phyloP scores from a whole-genome alignment of 257 asterid species.

The Salvia miltiorrhiza region DNA sequence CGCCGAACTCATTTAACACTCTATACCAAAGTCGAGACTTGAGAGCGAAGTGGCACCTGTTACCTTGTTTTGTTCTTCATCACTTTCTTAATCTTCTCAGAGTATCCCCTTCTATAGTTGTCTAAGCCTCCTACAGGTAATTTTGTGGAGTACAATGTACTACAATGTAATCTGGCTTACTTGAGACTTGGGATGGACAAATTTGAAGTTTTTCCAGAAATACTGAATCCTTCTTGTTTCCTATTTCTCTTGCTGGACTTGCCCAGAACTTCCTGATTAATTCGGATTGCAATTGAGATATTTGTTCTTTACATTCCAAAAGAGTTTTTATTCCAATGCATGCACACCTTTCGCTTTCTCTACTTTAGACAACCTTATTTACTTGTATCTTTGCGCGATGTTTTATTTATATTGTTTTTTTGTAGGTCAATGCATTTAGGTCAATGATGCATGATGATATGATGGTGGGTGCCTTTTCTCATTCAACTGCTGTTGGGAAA shows the following conservation, averaged over 20 bases:
- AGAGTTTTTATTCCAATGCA: not conserved
- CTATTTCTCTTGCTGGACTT: not conserved
- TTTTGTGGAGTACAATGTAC: not conserved
- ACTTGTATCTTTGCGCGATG: not conserved
- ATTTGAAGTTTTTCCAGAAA: not conserved
- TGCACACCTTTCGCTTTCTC: not conserved
- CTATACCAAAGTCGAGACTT: not conserved
- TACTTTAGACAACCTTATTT: not conserved
- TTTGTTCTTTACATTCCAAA: not conserved
- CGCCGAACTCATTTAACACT: not conserved
- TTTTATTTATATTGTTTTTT: constrained; percentile 10
- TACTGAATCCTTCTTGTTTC: not conserved
- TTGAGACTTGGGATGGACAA: not conserved
- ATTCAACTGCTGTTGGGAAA: constrained; percentile 95
- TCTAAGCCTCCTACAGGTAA: not conserved
- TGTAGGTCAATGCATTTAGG: constrained; percentile 91
- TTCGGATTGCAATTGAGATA: not conserved
- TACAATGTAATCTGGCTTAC: constrained; percentile 3
- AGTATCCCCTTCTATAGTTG: not conserved
- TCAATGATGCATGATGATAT: constrained; percentile 82
- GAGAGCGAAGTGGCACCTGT: not conserved
- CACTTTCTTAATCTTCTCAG: not conserved
- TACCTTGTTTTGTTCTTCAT: not conserved
- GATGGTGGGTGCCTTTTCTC: constrained; percentile 97
- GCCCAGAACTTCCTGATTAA: not conserved